Conservation (phyloP, 2,329 filamentous ascomycete species). For the Teratosphaeria pseudoeucalypti region DNA sequence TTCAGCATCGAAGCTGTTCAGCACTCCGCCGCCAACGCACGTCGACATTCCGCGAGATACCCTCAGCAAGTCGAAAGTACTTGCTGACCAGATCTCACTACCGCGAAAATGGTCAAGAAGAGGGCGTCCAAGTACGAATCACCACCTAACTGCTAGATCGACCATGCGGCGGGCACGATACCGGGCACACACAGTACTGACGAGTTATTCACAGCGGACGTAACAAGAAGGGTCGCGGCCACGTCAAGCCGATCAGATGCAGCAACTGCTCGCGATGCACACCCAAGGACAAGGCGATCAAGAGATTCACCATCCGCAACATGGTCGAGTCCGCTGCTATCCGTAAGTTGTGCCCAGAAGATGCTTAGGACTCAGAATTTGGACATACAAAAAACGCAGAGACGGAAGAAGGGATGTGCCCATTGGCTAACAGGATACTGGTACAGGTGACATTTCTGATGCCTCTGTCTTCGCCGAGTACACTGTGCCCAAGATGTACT, state of each 20-base stretch:
- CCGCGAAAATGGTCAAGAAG: constrained; percentile 65
- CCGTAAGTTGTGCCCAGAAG: constrained; percentile 56
- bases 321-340: constrained; percentile 99
- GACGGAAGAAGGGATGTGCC: neutral
- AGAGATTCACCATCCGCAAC: constrained; percentile 99
- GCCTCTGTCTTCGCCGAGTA: constrained; percentile 99
- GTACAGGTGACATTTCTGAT: constrained; percentile 98
- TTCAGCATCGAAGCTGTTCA: neutral
- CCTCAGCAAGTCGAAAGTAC: constrained; percentile 14
- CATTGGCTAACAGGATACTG: constrained; percentile 6
- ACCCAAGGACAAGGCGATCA: constrained; percentile 99
- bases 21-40: neutral
- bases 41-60: neutral
- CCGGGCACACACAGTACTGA: constrained; percentile 21
- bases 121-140: constrained; percentile 58
- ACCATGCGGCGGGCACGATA: constrained; percentile 5
- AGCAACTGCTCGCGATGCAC: constrained; percentile 74
- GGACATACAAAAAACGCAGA: neutral
- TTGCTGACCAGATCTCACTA: constrained; percentile 26
- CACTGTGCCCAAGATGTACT: constrained; percentile 99
- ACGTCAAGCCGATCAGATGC: constrained; percentile 98
- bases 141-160: constrained; percentile 2
- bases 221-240: constrained; percentile 99
- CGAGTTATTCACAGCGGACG: constrained; percentile 58
- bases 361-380: neutral